Evolutionary conservation across 2,329 filamentous ascomycete genomes (phyloP).

Genomic region (Aschersonia sp.): DNA sequence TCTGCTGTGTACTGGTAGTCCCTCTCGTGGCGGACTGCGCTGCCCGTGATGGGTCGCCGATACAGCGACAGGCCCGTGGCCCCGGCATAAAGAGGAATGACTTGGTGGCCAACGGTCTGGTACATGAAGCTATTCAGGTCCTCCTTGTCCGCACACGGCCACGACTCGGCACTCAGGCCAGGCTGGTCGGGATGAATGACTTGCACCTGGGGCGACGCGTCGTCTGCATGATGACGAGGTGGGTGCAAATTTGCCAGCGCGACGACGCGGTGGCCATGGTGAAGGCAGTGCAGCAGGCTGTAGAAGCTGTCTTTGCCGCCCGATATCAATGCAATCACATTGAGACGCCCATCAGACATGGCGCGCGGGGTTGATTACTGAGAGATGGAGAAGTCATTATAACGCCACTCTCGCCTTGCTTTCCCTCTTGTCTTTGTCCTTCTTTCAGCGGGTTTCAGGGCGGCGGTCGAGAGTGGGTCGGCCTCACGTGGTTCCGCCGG

Average conservation of each 20-base stretch:
- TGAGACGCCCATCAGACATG: constrained; percentile 33
- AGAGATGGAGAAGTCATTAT: too few relatives aligned
- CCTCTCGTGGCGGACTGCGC: constrained; percentile 52
- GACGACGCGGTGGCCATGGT: constrained; percentile 71
- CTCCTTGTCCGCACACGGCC: constrained; percentile 1
- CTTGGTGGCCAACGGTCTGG: constrained; percentile 82
- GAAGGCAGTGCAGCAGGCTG: constrained; percentile 77
- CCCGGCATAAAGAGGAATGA: constrained; percentile 71
- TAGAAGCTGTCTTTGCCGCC: constrained; percentile 97
- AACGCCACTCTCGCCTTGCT: too few relatives aligned
- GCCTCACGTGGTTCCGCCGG: background rate
- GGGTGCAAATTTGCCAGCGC: constrained; percentile 80
- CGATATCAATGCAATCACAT: constrained; percentile 85
- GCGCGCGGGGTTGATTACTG: background rate
- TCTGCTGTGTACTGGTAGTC: constrained; percentile 42
- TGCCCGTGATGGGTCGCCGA: constrained; percentile 60
- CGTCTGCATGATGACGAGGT: background rate
- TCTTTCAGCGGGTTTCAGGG: background rate
- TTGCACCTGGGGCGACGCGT: constrained; percentile 1
- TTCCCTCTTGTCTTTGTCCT: background rate
- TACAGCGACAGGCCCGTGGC: constrained; percentile 76
- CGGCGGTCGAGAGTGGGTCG: background rate
- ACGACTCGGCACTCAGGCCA: background rate
- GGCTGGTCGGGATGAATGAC: constrained; percentile 8
- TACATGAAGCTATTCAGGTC: constrained; percentile 98